Percentiles rank a stretch among this genome's conserved stretches.
Conservation (phyloP, 345 rosid genomes). For the Trapa bicornis region DNA sequence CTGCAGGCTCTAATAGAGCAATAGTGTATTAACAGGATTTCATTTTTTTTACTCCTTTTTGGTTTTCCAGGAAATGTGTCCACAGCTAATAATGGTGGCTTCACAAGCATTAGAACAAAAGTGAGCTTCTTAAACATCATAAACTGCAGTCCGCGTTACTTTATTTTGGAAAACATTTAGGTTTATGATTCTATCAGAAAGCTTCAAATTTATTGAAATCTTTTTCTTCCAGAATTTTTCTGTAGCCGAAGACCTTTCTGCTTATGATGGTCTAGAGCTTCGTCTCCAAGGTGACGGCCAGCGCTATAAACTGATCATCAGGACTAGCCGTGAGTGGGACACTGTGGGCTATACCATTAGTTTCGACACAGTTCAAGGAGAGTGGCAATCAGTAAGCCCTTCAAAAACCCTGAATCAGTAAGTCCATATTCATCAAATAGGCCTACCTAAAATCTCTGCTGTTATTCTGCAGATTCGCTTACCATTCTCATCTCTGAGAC, state of each 20-base stretch:
- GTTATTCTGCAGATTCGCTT: slow-evolving; percentile 36
- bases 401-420: neutral
- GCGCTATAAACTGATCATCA: slow-evolving; percentile 68
- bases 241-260: slow-evolving; percentile 65
- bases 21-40: neutral
- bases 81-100: slow-evolving; percentile 89
- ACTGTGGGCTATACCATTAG: slow-evolving; percentile 75
- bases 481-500: slow-evolving; percentile 78
- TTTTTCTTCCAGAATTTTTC: slow-evolving; percentile 54
- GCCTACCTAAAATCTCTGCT: neutral
- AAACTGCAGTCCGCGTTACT: neutral
- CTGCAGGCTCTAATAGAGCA: neutral
- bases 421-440: neutral
- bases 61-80: slow-evolving; percentile 55
- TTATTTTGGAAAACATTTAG: neutral
- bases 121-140: slow-evolving; percentile 17
- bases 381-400: slow-evolving; percentile 81
- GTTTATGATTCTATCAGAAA: neutral
- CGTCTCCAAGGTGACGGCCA: slow-evolving; percentile 74
- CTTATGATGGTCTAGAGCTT: slow-evolving; percentile 83
- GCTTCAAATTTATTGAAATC: neutral
- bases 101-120: slow-evolving; percentile 77
- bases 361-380: slow-evolving; percentile 61
- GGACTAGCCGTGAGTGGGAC: slow-evolving; percentile 80
- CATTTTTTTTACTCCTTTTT: neutral